Evolutionary conservation across 768 basidiomycete species (phyloP), one percentile per base, ranked within the genome.

Genomic region (Phlebiopsis flavidoalba): DNA sequence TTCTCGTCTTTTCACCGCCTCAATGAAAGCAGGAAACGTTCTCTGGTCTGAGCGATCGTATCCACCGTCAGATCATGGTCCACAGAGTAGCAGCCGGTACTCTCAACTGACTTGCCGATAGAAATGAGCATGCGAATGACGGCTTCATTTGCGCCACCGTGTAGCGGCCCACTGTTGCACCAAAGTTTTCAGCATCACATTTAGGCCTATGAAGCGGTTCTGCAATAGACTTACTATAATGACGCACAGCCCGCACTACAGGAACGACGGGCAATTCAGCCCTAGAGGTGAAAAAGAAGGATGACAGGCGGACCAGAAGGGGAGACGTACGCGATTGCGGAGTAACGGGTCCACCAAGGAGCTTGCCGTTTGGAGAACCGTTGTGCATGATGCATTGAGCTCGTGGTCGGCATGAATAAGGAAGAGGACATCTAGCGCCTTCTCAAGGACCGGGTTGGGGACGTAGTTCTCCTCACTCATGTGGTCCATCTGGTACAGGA

Each of bases 81-180:
- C 22, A 35, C 37, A 11, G 54, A n/a, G 22, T 19, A 40, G 12
- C n/a, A n/a, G 8, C 26, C 12, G 58, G 26, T 26, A 31, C 54
- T 24, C 15, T 12, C 11, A 3, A 71, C 84, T 67, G 66, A 90
- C 84, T 84, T 85, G 67, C 92, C 93, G 63, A 96, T 94, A 0
- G 90, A 86, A 47, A 93, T 81, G 46, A 96, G 77, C 95, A 96
- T 96, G 14, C 95, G 86, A 69, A 96, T 93, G 62, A 96, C 94
- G 5, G 94, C 93, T 72, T 96, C 93, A 66, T 94, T 94, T 3
- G 93, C 94, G 55, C 93, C 93, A 64, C 92, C 88, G 69, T 90
- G 88, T 37, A 90, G 72, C 17, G 88, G 88, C 17, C 88, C 88
- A 67, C 87, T 89, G 61, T 48, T 58, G 46, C 45, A 58, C 40